Evolutionary conservation across 202 grass and related monocot genomes (phyloP), one percentile per base, ranked within the genome.

Genomic region (Setaria viridis): DNA sequence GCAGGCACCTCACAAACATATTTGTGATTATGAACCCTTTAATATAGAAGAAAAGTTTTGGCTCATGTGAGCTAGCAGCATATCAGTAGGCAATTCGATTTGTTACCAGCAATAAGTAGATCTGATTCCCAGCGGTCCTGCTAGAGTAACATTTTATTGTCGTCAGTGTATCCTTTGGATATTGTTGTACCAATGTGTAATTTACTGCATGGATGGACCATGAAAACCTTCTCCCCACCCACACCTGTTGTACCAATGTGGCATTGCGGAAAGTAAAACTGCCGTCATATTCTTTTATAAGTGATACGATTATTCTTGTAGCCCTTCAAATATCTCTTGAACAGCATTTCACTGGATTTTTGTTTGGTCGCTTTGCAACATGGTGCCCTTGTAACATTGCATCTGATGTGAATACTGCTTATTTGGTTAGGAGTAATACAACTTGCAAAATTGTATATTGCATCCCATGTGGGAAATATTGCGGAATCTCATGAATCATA

Each of bases 11-110:
- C 46, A 76, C 70, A 80, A 87, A 74, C 62, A 86, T 92, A 80
- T 80, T 4, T 90, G 74, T 83, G 89, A 89, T 85, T 85, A 84
- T 21, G 55, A 84, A 87, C 80, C 74, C 43, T 82, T 77, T 63
- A 74, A 80, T 82, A 89, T 79, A 89, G 69, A 87, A 88, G 76
- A 83, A 57, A 63, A 66, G 11, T 78, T 86, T 78, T 86, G 67
- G 83, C 35, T 86, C 78, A 78, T 15, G 41, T 62, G 71, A 86
- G 72, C 78, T 86, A 53, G 56, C 70, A 64, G 34, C 65, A 33
- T 64, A 77, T 48, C 74, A 48, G 67, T 86, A 89, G 90, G 80
- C 84, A 73, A 87, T 92, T 89, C 6, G 15, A 85, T 92, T 92
- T 82, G 71, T 88, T 85, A 76, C 81, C 54, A 77, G 65, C 37